Evolutionary conservation across 495 filamentous ascomycete genomes (phyloP).

Genomic region (Penicillium chermesinum): DNA sequence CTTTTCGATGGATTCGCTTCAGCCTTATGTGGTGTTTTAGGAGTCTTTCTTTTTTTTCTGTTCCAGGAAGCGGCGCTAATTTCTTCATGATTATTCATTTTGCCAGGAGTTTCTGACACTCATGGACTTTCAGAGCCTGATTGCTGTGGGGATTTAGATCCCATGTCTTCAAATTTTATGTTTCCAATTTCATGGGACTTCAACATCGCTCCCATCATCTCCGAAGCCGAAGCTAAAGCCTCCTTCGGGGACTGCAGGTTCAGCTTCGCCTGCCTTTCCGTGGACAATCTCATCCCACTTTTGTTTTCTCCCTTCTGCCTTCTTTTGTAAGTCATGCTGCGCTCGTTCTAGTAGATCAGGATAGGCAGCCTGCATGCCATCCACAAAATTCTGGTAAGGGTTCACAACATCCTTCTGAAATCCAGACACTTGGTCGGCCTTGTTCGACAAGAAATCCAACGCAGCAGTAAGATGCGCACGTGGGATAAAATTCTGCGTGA

Average conservation of each 20-base stretch:
- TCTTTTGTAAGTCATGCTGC: conserved; percentile 58
- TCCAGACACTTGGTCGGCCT: conserved; percentile 78
- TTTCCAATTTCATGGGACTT: conserved; percentile 47
- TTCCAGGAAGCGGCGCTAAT: not conserved
- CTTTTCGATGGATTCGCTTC: not conserved
- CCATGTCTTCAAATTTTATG: too few relatives aligned
- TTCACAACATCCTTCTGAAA: conserved; percentile 70
- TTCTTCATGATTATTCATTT: not conserved
- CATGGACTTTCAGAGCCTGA: not conserved
- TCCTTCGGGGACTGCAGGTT: conserved; percentile 38
- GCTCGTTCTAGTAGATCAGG: conserved; percentile 63
- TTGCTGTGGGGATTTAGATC: too few relatives aligned
- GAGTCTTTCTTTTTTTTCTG: not conserved
- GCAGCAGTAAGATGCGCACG: conserved; percentile 66
- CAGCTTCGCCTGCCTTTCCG: conserved; percentile 36
- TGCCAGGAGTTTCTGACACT: not conserved
- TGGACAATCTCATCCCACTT: conserved; percentile 79
- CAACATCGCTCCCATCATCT: conserved; percentile 55
- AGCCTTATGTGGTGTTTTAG: not conserved
- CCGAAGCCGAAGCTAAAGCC: conserved; percentile 85
- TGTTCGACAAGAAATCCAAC: conserved; percentile 76
- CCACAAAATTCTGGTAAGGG: conserved; percentile 72
- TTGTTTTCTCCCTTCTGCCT: conserved; percentile 60
- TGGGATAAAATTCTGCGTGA: conserved; percentile 96
- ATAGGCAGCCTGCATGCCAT: conserved; percentile 56